Evolutionary conservation across 371 early-diverging fungal genomes (phyloP).

Genomic region (Lichtheimia corymbifera): DNA sequence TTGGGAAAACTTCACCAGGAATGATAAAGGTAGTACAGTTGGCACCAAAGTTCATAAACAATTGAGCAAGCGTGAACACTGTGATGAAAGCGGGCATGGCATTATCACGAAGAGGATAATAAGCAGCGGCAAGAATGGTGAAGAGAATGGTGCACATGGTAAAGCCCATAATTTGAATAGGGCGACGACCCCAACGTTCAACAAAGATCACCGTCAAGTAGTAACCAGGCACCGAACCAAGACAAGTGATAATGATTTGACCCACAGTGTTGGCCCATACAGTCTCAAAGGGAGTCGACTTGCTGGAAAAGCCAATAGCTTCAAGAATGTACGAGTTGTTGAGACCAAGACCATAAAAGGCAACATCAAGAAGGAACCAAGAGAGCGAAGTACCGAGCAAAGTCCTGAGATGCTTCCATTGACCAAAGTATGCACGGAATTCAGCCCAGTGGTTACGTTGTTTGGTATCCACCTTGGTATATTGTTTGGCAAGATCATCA

Average conservation of each 20-base stretch:
- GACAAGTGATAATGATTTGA: conserved; percentile 79
- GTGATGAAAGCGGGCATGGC: conserved; percentile 70
- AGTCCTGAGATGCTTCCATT: conserved; percentile 77
- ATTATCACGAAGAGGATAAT: conserved; percentile 53
- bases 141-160: conserved; percentile 71
- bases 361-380: conserved; percentile 89
- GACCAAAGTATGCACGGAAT: conserved; percentile 75
- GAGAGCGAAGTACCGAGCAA: conserved; percentile 77
- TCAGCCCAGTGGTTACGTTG: conserved; percentile 56
- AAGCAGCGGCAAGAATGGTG: conserved; percentile 74
- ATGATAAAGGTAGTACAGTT: conserved; percentile 90
- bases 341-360: conserved; percentile 86
- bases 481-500: conserved; percentile 37
- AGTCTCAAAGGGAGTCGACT: conserved; percentile 52
- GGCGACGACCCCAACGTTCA: conserved; percentile 81
- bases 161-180: conserved; percentile 83
- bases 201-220: conserved; percentile 78
- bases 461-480: conserved; percentile 40
- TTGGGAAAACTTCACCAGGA: conserved; percentile 93
- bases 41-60: conserved; percentile 92
- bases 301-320: conserved; percentile 68
- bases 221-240: conserved; percentile 91
- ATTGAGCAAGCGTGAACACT: conserved; percentile 74
- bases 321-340: conserved; percentile 75
- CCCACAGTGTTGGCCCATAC: conserved; percentile 71